Evolutionary conservation across 1,139 yeast species (phyloP), one percentile per base, ranked within the genome.

Genomic region (Geotrichum reessii): DNA sequence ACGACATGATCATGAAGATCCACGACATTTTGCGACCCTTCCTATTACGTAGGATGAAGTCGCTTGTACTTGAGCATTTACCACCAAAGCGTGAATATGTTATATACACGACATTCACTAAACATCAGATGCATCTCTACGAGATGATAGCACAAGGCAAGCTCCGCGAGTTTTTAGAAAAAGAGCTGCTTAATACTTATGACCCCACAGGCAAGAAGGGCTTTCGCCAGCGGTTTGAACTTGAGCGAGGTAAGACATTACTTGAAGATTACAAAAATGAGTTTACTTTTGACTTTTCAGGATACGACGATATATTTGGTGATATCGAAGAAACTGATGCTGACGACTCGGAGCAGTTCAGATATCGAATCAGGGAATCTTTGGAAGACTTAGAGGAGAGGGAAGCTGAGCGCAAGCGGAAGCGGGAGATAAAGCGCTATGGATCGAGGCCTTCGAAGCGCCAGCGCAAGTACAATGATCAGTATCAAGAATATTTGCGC

Each of bases 41-140:
- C 68, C 76, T 95, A 52, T 76, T 95, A 61, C 83, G 99, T 69
- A 84, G 99, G 63, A 79, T 95, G 68, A 95, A 95, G 71, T 91
- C 90, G 31, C 99, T 93, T 72, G 99, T 95, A 14, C 99, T 95
- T 67, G 89, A 92, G 70, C 99, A 93, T 73, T 92, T 93, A 98
- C 99, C 99, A 0, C 97, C 90, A 0, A 93, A 93, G 70, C 87
- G 90, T 71, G 99, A 93, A 70, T 99, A 93, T 71, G 84, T 93
- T 61, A 85, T 93, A 9, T 90, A 88, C 68, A 93, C 99, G 74
- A 82, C 96, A 37, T 76, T 93, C 56, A 91, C 98, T 0, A 90
- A 93, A 67, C 82, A 99, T 64, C 99, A 93, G 69, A 76, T 98
- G 58, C 88, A 82, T 66, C 75, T 93, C 57, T 93, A 93, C 68